Conservation (phyloP, 345 rosid genomes). For the Eucalyptus victrix region DNA sequence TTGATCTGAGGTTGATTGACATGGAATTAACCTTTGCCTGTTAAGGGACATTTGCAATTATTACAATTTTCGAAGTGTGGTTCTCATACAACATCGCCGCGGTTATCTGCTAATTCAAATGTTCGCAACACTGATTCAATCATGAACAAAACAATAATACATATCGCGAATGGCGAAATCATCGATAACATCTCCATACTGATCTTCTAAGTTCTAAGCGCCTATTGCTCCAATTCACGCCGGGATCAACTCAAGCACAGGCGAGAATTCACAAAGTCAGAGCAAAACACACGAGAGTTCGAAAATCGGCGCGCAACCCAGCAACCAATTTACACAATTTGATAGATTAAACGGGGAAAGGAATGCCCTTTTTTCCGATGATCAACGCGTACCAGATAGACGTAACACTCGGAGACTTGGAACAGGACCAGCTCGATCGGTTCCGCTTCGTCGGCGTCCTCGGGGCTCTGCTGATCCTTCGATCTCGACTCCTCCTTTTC, state of each 20-base stretch:
- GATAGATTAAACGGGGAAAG: neutral
- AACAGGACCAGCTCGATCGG: constrained; percentile 65
- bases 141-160: neutral
- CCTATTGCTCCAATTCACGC: neutral
- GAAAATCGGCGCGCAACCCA: neutral
- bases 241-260: neutral
- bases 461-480: neutral
- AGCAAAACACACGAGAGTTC: neutral
- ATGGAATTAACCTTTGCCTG: neutral
- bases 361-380: neutral
- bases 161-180: neutral
- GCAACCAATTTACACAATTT: neutral
- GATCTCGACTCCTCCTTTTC: neutral
- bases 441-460: constrained; percentile 43
- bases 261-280: neutral
- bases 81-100: neutral
- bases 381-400: constrained; percentile 45
- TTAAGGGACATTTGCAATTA: neutral
- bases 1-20: neutral
- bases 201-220: neutral
- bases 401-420: constrained; percentile 92
- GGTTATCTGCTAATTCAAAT: neutral
- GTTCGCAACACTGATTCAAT: neutral
- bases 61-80: neutral
- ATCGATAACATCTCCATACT: neutral